Conservation (phyloP, 2,329 filamentous ascomycete species). For the Talaromyces rugulosus region DNA sequence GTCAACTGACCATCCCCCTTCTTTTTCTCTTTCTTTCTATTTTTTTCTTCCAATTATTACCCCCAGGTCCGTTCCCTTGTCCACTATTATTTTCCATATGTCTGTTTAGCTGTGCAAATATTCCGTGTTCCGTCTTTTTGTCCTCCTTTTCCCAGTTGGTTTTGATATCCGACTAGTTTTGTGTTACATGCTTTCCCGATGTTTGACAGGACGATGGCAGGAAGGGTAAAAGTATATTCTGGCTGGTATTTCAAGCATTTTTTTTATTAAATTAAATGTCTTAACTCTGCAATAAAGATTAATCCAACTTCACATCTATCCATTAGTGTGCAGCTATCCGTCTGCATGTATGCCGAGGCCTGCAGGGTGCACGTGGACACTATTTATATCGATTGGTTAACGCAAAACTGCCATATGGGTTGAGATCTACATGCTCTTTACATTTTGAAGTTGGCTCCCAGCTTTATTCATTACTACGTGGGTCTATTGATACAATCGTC, state of each 20-base stretch:
- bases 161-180: slow-evolving; percentile 14
- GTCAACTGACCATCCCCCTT: slow-evolving; percentile 16
- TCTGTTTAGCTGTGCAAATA: slow-evolving; percentile 37
- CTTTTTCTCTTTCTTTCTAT: slow-evolving; percentile 11
- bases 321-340: background rate
- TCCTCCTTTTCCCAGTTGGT: slow-evolving; percentile 20
- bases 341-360: background rate
- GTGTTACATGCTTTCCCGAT: background rate
- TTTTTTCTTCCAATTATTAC: slow-evolving; percentile 7
- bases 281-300: background rate
- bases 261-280: background rate
- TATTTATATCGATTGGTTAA: too few species aligned
- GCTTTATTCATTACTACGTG: too few species aligned
- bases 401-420: too few species aligned
- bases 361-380: too few species aligned
- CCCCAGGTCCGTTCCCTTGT: slow-evolving; percentile 13
- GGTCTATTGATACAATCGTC: too few species aligned
- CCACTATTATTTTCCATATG: slow-evolving; percentile 17
- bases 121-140: slow-evolving; percentile 23
- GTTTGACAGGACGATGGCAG: background rate
- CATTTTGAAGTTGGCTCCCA: too few species aligned
- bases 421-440: too few species aligned
- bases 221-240: slow-evolving; percentile 1
- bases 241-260: background rate
- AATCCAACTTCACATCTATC: background rate